Conservation (phyloP, 768 basidiomycete species). For the Amanita jacksonii region DNA sequence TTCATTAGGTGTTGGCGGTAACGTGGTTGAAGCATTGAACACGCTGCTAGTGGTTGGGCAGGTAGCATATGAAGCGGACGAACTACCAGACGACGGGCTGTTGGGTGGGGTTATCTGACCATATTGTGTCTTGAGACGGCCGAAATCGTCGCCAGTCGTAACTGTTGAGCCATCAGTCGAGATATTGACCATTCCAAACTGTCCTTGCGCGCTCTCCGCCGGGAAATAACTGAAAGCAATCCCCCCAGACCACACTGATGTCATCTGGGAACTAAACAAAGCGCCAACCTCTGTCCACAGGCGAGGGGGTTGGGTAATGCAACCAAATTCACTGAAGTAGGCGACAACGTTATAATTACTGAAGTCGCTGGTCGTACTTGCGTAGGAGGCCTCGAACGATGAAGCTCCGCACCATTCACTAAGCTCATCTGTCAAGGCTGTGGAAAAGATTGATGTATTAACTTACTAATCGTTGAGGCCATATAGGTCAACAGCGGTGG, state of each 20-base stretch:
- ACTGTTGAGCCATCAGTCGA: constrained; percentile 57
- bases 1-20: constrained; percentile 82
- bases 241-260: constrained; percentile 79
- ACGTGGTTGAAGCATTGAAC: constrained; percentile 53
- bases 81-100: constrained; percentile 37
- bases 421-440: constrained; percentile 8
- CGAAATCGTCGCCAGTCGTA: constrained; percentile 59
- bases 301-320: constrained; percentile 49
- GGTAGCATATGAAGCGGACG: constrained; percentile 42
- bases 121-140: constrained; percentile 56
- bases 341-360: constrained; percentile 66
- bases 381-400: constrained; percentile 47
- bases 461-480: constrained; percentile 82
- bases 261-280: constrained; percentile 65
- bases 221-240: constrained; percentile 89
- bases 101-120: constrained; percentile 45
- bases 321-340: constrained; percentile 88
- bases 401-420: constrained; percentile 81
- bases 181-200: constrained; percentile 83
- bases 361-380: constrained; percentile 42
- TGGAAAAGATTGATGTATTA: not conserved
- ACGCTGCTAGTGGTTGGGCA: constrained; percentile 58
- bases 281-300: constrained; percentile 74
- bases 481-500: constrained; percentile 70
- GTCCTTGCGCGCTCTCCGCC: constrained; percentile 55